Conservation (phyloP, 257 asterid species). For the Solanum pennellii region DNA sequence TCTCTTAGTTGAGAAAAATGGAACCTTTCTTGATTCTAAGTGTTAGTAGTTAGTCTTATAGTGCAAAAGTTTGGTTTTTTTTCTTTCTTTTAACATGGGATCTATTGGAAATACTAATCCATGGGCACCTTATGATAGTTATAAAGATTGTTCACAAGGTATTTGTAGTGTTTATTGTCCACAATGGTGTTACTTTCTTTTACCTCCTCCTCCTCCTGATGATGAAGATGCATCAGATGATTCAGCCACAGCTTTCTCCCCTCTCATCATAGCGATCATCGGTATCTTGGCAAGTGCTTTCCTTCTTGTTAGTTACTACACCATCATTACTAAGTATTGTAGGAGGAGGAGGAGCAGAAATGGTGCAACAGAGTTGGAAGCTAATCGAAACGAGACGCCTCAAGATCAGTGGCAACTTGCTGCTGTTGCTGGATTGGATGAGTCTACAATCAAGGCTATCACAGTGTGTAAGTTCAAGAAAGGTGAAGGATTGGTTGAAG, state of each 20-base stretch:
- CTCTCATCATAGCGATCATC: slow-evolving; percentile 60
- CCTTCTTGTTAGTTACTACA: slow-evolving; percentile 56
- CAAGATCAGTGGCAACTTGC: slow-evolving; percentile 34
- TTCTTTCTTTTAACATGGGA: slow-evolving; percentile 22
- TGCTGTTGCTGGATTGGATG: slow-evolving; percentile 47
- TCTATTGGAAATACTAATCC: slow-evolving; percentile 43
- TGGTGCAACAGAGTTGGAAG: slow-evolving; percentile 6
- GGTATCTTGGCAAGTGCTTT: slow-evolving; percentile 52
- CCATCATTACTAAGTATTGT: slow-evolving; percentile 56
- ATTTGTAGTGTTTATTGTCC: slow-evolving; percentile 82
- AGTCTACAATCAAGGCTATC: slow-evolving; percentile 35
- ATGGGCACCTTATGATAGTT: slow-evolving; percentile 42
- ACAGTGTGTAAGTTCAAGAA: slow-evolving; percentile 37
- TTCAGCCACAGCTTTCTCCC: slow-evolving; percentile 38
- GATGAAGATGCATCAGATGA: slow-evolving; percentile 12
- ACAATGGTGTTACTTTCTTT: slow-evolving; percentile 62
- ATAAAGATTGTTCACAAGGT: slow-evolving; percentile 56
- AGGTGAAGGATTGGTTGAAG: slow-evolving; percentile 47
- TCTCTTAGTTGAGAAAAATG: neutral
- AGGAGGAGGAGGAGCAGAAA: slow-evolving; percentile 15
- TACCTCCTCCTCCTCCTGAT: slow-evolving; percentile 72
- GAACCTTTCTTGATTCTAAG: neutral
- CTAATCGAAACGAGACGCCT: slow-evolving; percentile 9
- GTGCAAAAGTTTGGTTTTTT: neutral
- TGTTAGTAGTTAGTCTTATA: neutral